Evolutionary conservation across 2,329 filamentous ascomycete species (phyloP).

Genomic region (Penicillium sp.): DNA sequence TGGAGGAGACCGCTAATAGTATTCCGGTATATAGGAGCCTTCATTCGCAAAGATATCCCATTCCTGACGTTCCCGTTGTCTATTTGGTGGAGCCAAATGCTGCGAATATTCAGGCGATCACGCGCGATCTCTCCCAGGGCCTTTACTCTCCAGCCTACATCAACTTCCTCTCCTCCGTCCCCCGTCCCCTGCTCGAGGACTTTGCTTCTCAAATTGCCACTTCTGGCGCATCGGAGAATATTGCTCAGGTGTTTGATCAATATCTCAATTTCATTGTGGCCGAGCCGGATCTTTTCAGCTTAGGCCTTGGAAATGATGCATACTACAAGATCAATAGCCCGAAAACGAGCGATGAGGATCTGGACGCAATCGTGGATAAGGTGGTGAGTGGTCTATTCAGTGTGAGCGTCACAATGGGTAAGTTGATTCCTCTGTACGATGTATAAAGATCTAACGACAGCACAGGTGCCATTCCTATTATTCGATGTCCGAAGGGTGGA

Average conservation of each 20-base stretch:
- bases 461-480: slow-evolving; percentile 85
- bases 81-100: slow-evolving; percentile 91
- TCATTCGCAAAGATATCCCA: slow-evolving; percentile 75
- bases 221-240: slow-evolving; percentile 80
- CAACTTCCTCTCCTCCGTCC: slow-evolving; percentile 94
- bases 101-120: slow-evolving; percentile 78
- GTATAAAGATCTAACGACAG: slow-evolving; percentile 4
- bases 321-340: slow-evolving; percentile 97
- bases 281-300: slow-evolving; percentile 90
- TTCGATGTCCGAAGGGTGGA: slow-evolving; percentile 87
- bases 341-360: slow-evolving; percentile 81
- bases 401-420: slow-evolving; percentile 96
- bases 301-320: slow-evolving; percentile 88
- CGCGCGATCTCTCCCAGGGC: slow-evolving; percentile 77
- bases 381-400: slow-evolving; percentile 97
- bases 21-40: slow-evolving; percentile 62
- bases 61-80: slow-evolving; percentile 92
- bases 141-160: slow-evolving; percentile 93
- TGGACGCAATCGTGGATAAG: slow-evolving; percentile 82
- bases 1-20: neutral
- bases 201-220: slow-evolving; percentile 86
- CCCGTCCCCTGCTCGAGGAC: slow-evolving; percentile 85
- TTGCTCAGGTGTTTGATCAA: slow-evolving; percentile 92
- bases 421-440: slow-evolving; percentile 17
- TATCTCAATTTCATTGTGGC: slow-evolving; percentile 97